These are phyloP conservation scores for Symbiotaphrina buchneri DNA, from an alignment of 495 filamentous ascomycete species.

Conservation along the genomic window DNA sequence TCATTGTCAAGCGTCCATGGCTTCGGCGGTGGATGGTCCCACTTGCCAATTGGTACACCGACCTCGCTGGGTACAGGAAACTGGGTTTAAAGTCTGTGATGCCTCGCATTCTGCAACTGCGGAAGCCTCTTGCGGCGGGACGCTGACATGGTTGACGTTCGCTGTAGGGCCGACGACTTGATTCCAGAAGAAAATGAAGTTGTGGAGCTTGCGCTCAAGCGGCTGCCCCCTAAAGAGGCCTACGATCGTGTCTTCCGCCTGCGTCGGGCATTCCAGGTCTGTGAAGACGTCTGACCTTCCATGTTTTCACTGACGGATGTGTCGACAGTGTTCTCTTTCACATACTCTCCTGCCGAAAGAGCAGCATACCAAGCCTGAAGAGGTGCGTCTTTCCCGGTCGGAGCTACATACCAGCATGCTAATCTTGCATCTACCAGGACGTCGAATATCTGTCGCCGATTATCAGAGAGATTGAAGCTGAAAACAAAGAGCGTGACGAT, in stretches of 20 bases:
- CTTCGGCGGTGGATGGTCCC: conserved; percentile 55
- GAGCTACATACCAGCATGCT: conserved; percentile 1
- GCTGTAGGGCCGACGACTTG: conserved; percentile 66
- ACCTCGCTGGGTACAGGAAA: conserved; percentile 78
- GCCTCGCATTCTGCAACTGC: too few species aligned
- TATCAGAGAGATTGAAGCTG: conserved; percentile 65
- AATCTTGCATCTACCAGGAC: conserved; percentile 30
- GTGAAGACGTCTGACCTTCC: conserved; percentile 5
- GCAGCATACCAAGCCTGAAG: conserved; percentile 57
- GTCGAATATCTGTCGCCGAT: conserved; percentile 55
- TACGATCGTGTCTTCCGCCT: conserved; percentile 97
- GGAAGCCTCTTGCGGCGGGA: too few species aligned
- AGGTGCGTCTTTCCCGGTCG: conserved; percentile 23
- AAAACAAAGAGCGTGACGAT: conserved; percentile 57
- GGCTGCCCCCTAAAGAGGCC: conserved; percentile 68
- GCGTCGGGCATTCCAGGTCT: conserved; percentile 80
- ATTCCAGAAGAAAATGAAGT: conserved; percentile 73
- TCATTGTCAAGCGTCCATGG: conserved; percentile 65
- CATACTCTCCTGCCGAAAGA: conserved; percentile 67
- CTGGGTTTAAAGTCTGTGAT: conserved; percentile 75
- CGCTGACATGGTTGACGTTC: not conserved
- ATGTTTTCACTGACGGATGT: not conserved
- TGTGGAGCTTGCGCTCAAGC: conserved; percentile 71
- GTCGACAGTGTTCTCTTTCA: conserved; percentile 43
- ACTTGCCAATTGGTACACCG: conserved; percentile 60